A percentile compares a stretch with the other conserved stretches of the same genome.
Evolutionary conservation across 1,284 basidiomycete species (phyloP).

Genomic region (Mycosarcoma mackinlayi): DNA sequence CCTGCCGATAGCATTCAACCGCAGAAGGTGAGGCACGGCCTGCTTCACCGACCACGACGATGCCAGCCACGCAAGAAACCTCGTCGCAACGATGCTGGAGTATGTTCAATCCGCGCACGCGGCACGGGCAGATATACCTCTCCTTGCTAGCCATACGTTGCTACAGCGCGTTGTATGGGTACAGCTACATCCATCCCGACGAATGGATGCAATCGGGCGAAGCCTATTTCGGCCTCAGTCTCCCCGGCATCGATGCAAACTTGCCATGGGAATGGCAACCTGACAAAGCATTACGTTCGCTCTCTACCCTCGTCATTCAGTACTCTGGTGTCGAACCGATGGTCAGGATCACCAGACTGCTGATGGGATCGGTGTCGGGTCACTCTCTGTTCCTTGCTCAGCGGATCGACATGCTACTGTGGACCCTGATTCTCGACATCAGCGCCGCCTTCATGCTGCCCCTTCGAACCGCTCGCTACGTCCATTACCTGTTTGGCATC

Average conservation of each 20-base stretch:
- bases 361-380: constrained; percentile 3
- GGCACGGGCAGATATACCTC: constrained; percentile 31
- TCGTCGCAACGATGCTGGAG: constrained; percentile 5
- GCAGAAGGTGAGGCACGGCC: too few relatives aligned
- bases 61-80: too few relatives aligned
- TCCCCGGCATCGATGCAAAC: neutral
- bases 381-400: constrained; percentile 19
- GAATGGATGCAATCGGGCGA: constrained; percentile 69
- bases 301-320: constrained; percentile 11
- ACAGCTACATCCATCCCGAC: constrained; percentile 67
- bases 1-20: too few relatives aligned
- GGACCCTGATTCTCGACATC: constrained; percentile 22
- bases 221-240: constrained; percentile 33
- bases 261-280: constrained; percentile 44
- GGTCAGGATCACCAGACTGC: neutral
- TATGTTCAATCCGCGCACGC: constrained; percentile 18
- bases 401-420: constrained; percentile 7
- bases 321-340: constrained; percentile 5
- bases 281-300: constrained; percentile 24
- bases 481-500: constrained; percentile 49
- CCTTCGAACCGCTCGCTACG: constrained; percentile 6
- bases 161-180: constrained; percentile 55
- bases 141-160: constrained; percentile 54
- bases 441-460: constrained; percentile 7
- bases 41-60: too few relatives aligned